phyloP scores from a whole-genome alignment of 169 alveolate genomes.

The Cryptosporidium sp. region DNA sequence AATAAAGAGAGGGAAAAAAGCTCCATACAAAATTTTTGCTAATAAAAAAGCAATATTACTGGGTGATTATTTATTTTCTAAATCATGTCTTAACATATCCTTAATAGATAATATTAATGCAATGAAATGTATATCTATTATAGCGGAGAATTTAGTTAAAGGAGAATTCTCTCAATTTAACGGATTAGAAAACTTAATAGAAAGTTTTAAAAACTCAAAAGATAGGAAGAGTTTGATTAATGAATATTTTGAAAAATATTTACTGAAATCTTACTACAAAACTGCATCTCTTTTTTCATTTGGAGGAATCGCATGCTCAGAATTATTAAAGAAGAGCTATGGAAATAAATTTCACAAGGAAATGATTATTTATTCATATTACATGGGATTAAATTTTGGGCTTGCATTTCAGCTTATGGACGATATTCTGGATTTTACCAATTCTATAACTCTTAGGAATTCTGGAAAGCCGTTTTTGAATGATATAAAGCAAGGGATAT shows the following conservation, averaged over 20 bases:
- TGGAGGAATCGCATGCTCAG: constrained; percentile 23
- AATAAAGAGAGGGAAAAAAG: constrained; percentile 26
- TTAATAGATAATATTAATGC: constrained; percentile 16
- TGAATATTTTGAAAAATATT: neutral
- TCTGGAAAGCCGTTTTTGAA: constrained; percentile 5
- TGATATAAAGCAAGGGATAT: constrained; percentile 14
- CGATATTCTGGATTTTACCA: constrained; percentile 8
- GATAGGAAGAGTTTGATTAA: neutral
- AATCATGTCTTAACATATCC: neutral
- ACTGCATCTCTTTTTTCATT: constrained; percentile 30
- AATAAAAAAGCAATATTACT: constrained; percentile 10
- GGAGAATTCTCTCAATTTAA: neutral
- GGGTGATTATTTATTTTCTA: constrained; percentile 27
- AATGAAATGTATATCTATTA: constrained; percentile 20
- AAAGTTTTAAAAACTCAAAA: constrained; percentile 1
- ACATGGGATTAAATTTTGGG: constrained; percentile 28
- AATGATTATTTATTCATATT: neutral
- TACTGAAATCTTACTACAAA: neutral
- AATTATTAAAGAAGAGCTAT: neutral
- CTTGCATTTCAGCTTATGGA: constrained; percentile 20
- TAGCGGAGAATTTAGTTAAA: constrained; percentile 1
- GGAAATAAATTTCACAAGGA: neutral
- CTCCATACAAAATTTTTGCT: constrained; percentile 6
- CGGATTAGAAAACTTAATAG: neutral
- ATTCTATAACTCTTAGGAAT: neutral